Evolutionary conservation across 257 asterid genomes (phyloP), one percentile per base, ranked within the genome.

Genomic region (Leptodermis oblonga): DNA sequence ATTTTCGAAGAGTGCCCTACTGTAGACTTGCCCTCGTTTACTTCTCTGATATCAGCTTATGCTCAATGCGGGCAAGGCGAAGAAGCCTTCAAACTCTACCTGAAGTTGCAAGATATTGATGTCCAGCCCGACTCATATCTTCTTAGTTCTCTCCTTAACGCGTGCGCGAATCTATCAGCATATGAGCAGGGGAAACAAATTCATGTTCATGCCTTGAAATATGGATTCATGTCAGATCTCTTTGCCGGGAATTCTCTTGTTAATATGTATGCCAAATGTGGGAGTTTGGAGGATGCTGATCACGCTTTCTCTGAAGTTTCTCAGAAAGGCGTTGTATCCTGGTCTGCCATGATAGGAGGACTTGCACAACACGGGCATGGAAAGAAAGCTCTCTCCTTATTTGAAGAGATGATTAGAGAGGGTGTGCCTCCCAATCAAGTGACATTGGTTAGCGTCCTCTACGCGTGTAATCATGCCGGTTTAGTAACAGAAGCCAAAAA

Each of bases 241-340:
- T 89, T 87, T 83, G 77, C 96, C 13, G 90, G 95, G 52, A 89
- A 89, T 79, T 89, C 92, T 43, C 89, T 89, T n/a, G 89, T 89
- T 13, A 84, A 89, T 80, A 89, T 89, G 96, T 89, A 87, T 68
- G 95, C 96, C 45, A 89, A 87, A 82, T 87, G 95, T 71, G 96
- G 96, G 68, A 81, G 95, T 36, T 76, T 89, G 68, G 86, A 87
- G 66, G 96, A 89, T 34, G 90, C 96, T 0, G 81, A 72, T 22
- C 69, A 41, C 33, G 86, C 88, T 69, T 89, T 89, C 75, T 74
- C 72, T 17, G 87, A 80, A 81, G 86, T 89, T 62, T 71, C 77
- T 23, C 78, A 81, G 72, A 87, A 65, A 82, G 83, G 82, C 69
- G 84, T 89, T 17, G 92, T 89, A 49, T 89, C 92, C 15, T 87